A percentile compares a stretch with the other conserved stretches of the same genome.
These are phyloP conservation scores for Hymenotorrendiella dingleyae DNA, from an alignment of 2,329 filamentous ascomycete species.

Conservation along the genomic window DNA sequence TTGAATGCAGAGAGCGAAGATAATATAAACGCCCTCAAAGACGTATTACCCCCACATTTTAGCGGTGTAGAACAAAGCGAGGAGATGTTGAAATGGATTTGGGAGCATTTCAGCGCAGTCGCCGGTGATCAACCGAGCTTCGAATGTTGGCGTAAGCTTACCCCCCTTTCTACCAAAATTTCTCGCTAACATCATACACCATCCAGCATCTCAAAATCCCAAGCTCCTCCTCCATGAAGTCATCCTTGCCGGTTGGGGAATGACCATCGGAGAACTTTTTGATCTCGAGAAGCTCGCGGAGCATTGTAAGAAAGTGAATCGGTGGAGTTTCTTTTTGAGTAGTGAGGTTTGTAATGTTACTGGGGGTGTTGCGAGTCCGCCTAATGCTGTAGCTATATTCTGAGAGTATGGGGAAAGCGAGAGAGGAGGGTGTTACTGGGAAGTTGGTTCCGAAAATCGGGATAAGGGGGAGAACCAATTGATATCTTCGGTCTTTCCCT, in stretches of 20 bases:
- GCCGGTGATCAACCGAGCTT: conserved; percentile 25
- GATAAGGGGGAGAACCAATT: too few species aligned
- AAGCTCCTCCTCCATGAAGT: conserved; percentile 1
- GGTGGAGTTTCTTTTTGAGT: conserved; percentile 58
- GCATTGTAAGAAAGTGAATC: conserved; percentile 44
- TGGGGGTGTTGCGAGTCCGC: conserved; percentile 22
- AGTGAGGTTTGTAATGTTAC: conserved; percentile 48
- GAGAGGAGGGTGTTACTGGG: not conserved
- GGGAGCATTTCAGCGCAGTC: conserved; percentile 27
- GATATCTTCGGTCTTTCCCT: too few species aligned
- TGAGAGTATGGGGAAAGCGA: not conserved
- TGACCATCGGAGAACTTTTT: conserved; percentile 27
- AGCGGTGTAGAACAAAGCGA: not conserved
- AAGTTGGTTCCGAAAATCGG: too few species aligned
- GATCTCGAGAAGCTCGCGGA: conserved; percentile 26
- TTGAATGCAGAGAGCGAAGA: not conserved
- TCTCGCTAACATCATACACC: not conserved
- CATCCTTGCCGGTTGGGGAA: conserved; percentile 26
- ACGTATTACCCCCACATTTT: not conserved
- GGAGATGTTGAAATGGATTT: conserved; percentile 22
- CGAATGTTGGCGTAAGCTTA: conserved; percentile 17
- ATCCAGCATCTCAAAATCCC: not conserved
- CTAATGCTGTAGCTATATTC: conserved; percentile 25
- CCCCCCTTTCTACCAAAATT: not conserved
- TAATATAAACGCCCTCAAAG: conserved; percentile 4